Evolutionary conservation across 768 basidiomycete species (phyloP).

Genomic region (Lactarius hengduanensis): DNA sequence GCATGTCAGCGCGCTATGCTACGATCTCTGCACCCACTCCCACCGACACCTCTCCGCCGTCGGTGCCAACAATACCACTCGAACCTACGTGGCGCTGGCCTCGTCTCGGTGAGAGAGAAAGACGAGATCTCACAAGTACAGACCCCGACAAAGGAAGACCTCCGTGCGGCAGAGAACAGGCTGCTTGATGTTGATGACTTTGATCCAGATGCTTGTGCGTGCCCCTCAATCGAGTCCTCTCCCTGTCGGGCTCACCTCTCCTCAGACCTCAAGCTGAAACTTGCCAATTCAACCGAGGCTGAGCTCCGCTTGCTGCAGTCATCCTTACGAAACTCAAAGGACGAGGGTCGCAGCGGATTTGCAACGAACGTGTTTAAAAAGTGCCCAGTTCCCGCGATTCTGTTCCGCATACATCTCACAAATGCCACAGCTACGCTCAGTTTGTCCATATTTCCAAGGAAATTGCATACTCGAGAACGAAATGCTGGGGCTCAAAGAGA

Average conservation of each 20-base stretch:
- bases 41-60: conserved; percentile 53
- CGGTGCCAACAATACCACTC: conserved; percentile 56
- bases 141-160: conserved; percentile 54
- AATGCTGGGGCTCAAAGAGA: conserved; percentile 94
- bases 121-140: conserved; percentile 44
- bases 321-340: conserved; percentile 66
- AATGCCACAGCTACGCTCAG: conserved; percentile 77
- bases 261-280: conserved; percentile 69
- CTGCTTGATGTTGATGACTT: conserved; percentile 76
- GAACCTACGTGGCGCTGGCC: conserved; percentile 38
- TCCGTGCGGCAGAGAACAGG: conserved; percentile 54
- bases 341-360: conserved; percentile 75
- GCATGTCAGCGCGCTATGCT: conserved; percentile 93
- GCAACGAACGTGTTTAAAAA: conserved; percentile 93
- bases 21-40: conserved; percentile 81
- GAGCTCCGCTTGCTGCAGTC: conserved; percentile 76
- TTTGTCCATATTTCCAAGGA: conserved; percentile 97
- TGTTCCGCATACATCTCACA: conserved; percentile 2
- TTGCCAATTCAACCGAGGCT: conserved; percentile 86
- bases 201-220: conserved; percentile 86
- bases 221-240: background rate
- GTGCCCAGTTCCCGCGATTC: conserved; percentile 39
- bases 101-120: conserved; percentile 45
- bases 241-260: background rate
- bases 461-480: conserved; percentile 94